Conservation (phyloP, 1,139 yeast genomes). For the Sugiyamaella neomexicana region DNA sequence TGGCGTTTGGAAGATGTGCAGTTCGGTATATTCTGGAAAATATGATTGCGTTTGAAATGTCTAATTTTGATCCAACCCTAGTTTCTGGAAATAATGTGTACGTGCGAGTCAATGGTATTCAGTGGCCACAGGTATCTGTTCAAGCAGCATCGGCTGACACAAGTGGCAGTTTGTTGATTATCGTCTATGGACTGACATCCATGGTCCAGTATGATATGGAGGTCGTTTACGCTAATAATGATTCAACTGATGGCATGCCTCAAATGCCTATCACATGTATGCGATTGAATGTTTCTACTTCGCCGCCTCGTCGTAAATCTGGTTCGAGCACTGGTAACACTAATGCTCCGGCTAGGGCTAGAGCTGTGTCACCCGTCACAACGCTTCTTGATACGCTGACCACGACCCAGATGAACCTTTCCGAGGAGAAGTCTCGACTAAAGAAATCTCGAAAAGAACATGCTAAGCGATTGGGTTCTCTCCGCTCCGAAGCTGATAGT, state of each 20-base stretch:
- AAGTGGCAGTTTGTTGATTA: slow-evolving; percentile 27
- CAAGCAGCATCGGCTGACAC: slow-evolving; percentile 25
- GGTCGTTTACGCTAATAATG: slow-evolving; percentile 26
- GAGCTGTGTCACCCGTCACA: slow-evolving; percentile 42
- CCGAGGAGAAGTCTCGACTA: slow-evolving; percentile 38
- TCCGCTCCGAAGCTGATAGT: slow-evolving; percentile 40
- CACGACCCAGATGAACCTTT: slow-evolving; percentile 38
- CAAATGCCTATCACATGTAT: slow-evolving; percentile 19
- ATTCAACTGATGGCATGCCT: slow-evolving; percentile 4
- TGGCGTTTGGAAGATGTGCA: slow-evolving; percentile 28
- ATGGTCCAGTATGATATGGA: slow-evolving; percentile 40
- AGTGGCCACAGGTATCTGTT: slow-evolving; percentile 41
- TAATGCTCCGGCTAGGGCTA: slow-evolving; percentile 35
- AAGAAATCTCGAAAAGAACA: slow-evolving; percentile 40
- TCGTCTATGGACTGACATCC: slow-evolving; percentile 41
- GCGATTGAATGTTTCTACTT: slow-evolving; percentile 29
- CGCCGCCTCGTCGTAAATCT: slow-evolving; percentile 22
- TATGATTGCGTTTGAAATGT: slow-evolving; percentile 37
- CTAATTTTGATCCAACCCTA: slow-evolving; percentile 23
- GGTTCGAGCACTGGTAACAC: slow-evolving; percentile 23
- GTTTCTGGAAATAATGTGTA: slow-evolving; percentile 25
- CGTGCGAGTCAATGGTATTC: slow-evolving; percentile 40
- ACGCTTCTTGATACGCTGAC: slow-evolving; percentile 42
- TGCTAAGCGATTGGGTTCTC: slow-evolving; percentile 36
- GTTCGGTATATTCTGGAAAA: slow-evolving; percentile 38